Evolutionary conservation across 2,329 filamentous ascomycete genomes (phyloP), one percentile per base, ranked within the genome.

Genomic region (Simplicillium sp.): DNA sequence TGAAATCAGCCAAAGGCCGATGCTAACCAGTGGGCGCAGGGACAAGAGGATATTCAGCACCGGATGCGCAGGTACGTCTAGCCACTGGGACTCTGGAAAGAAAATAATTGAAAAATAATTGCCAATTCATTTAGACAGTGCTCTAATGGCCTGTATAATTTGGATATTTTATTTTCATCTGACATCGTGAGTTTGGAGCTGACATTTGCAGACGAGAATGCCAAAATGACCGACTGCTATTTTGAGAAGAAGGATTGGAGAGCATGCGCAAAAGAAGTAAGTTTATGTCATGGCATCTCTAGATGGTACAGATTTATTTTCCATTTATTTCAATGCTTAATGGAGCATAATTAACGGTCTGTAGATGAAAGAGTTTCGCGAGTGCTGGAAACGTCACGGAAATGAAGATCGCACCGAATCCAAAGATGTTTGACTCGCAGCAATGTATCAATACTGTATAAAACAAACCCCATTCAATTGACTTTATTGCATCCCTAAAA

Each of bases 1-100:
- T 14, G 41, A 15, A 11, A 15, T 11, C 9, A 36, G 15, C 14
- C 31, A 33, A 33, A 49, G 47, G 40, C 54, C 51, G 53, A 54
- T 48, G 52, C 53, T 50, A 44, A 48, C 49, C 48, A 44, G 44
- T 31, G 36, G 36, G 43, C 51, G 44, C 58, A 97, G 90, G 90
- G 89, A 97, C 69, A 90, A 95, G 75, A 77, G 92, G 58, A 97
- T 97, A 62, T 94, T 87, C 69, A 95, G 87, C 69, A 97, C 90
- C 3, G 92, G 90, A 44, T 97, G 90, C 57, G 78, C 88, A 63
- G 82, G 90, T 94, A 66, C 57, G 67, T n/a, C 4, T 11, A 33
- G 9, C 20, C 20, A 9, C 5, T 5, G 20, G 9, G 9, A 9
- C 20, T 25, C 9, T 33, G 43, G 20, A 5, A 33, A 31, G 15